These are phyloP conservation scores for Berkeleyomyces basicola DNA, from an alignment of 2,329 filamentous ascomycete species.

Conservation along the genomic window DNA sequence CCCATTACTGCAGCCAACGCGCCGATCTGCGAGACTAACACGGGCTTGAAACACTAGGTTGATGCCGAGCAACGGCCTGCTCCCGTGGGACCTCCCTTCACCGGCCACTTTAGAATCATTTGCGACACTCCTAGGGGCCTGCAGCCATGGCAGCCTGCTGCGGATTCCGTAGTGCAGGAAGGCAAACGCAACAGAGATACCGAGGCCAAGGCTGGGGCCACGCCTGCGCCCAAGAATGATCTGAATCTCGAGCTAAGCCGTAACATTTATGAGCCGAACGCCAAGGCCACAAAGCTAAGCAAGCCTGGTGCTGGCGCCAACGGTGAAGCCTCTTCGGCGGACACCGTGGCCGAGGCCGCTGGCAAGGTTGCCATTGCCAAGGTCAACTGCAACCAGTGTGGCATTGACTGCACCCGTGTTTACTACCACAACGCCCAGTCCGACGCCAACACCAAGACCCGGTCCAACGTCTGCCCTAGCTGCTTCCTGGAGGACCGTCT, in stretches of 20 bases:
- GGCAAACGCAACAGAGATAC: slow-evolving; percentile 49
- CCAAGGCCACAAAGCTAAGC: slow-evolving; percentile 57
- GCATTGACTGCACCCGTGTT: slow-evolving; percentile 63
- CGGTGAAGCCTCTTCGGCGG: slow-evolving; percentile 47
- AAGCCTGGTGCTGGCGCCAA: slow-evolving; percentile 57
- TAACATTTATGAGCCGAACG: slow-evolving; percentile 87
- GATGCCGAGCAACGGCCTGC: slow-evolving; percentile 91
- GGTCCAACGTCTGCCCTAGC: slow-evolving; percentile 79
- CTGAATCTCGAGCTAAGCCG: slow-evolving; percentile 84
- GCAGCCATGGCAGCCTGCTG: slow-evolving; percentile 84
- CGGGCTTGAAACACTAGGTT: slow-evolving; percentile 41
- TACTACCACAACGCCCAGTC: slow-evolving; percentile 43
- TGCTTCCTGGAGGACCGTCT: slow-evolving; percentile 78
- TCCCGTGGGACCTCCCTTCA: slow-evolving; percentile 90
- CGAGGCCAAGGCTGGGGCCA: slow-evolving; percentile 53
- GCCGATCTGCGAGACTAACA: neutral
- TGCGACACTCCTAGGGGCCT: slow-evolving; percentile 90
- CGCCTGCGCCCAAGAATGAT: slow-evolving; percentile 55
- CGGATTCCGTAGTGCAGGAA: slow-evolving; percentile 50
- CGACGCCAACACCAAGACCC: slow-evolving; percentile 46
- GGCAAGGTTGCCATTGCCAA: slow-evolving; percentile 50
- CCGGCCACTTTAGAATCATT: slow-evolving; percentile 89
- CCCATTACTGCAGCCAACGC: neutral
- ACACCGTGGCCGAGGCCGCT: slow-evolving; percentile 48
- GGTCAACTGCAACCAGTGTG: slow-evolving; percentile 79